Evolutionary conservation across 352 stramenopile genomes (phyloP), one percentile per base, ranked within the genome.

Genomic region (Halophytophthora batemanensis): DNA sequence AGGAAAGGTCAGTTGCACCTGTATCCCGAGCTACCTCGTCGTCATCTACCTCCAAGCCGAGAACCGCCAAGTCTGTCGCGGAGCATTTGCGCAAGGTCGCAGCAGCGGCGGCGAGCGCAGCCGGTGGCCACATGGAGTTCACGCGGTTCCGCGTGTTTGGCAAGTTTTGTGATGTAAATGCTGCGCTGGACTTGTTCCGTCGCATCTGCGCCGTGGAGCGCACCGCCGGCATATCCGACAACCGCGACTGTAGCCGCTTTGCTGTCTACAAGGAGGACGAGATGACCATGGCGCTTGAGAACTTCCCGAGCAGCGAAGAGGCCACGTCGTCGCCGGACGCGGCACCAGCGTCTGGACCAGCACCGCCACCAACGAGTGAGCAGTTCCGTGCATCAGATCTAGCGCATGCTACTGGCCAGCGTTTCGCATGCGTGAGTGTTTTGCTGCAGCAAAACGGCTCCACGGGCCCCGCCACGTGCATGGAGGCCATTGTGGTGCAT

Each of bases 191-290:
- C n/a, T 39, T 89, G n/a, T 93, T 93, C 45, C 74, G 71, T 1
- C 69, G 76, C 37, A 59, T 90, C 6, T 90, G 82, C 33, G 69
- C 63, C 5, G 43, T 90, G 1, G 82, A 93, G 58, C 71, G 56
- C 21, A 60, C 50, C 33, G 22, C 55, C 0, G 39, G 40, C 0
- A 42, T 64, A 8, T 42, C 56, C 4, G 52, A 69, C 0, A 47
- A 52, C 0, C 64, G 47, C 6, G 79, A 93, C 50, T 73, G 61
- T 10, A 75, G 69, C 23, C 66, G 64, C 11, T 93, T 93, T 19
- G 75, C 66, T 29, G 59, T 90, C 36, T 93, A 89, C 67, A 93
- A 93, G 41, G 82, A 93, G 41, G 77, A 86, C 42, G 82, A 90
- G 31, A 86, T 93, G 64, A 86, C 77, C 2, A 87, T 93, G 82